phyloP scores from a whole-genome alignment of 306 rosid species.

The Psophocarpus tetragonolobus region DNA sequence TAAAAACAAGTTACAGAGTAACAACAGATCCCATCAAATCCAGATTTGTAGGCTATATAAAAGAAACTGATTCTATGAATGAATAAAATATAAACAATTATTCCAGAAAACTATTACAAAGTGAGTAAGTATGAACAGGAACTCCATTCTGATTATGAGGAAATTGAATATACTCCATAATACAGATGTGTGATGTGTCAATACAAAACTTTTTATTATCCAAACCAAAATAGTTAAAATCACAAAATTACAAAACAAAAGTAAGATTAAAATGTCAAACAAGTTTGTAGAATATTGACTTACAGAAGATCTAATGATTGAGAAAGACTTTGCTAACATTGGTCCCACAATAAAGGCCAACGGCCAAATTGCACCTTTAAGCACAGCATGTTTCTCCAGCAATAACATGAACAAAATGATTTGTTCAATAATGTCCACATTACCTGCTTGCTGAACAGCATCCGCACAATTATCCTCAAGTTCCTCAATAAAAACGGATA shows the following conservation, averaged over 20 bases:
- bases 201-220: background rate
- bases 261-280: background rate
- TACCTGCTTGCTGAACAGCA: conserved; percentile 54
- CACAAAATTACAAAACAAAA: background rate
- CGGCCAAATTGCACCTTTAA: conserved; percentile 81
- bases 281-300: conserved; percentile 44
- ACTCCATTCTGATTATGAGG: conserved; percentile 4
- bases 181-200: background rate
- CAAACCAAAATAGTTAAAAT: conserved; percentile 1
- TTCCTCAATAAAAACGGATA: conserved; percentile 56
- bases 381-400: conserved; percentile 69
- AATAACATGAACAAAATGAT: conserved; percentile 62
- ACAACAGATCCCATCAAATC: background rate
- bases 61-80: conserved; percentile 16
- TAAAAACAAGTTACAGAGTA: background rate
- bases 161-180: conserved; percentile 1
- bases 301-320: conserved; percentile 71
- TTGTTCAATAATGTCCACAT: conserved; percentile 51
- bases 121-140: background rate
- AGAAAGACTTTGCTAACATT: conserved; percentile 66
- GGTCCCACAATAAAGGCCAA: conserved; percentile 86
- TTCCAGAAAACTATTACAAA: background rate
- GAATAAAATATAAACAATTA: conserved; percentile 11
- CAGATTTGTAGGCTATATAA: background rate
- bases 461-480: conserved; percentile 59